These are phyloP conservation scores for Plasmopara halstedii DNA, from an alignment of 352 stramenopile genomes.

Conservation along the genomic window DNA sequence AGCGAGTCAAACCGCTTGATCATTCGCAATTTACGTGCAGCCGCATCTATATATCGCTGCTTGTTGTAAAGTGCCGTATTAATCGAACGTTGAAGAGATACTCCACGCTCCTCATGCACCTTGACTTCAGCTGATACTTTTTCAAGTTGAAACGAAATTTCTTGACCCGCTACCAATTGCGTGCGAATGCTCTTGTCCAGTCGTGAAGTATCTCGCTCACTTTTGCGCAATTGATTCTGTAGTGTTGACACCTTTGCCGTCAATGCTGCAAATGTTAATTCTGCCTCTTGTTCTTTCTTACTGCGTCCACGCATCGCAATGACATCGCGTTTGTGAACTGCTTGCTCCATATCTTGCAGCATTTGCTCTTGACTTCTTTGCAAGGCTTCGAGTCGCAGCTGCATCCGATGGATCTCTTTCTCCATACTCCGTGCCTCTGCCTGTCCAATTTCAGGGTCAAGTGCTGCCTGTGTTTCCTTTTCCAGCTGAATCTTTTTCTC, in stretches of 20 bases:
- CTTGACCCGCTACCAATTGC: constrained; percentile 49
- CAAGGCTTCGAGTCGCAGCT: constrained; percentile 85
- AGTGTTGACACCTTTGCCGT: constrained; percentile 81
- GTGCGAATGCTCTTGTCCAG: constrained; percentile 64
- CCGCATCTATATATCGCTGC: constrained; percentile 77
- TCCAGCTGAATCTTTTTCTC: constrained; percentile 97
- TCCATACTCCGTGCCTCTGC: constrained; percentile 90
- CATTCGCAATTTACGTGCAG: constrained; percentile 62
- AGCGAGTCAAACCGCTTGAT: constrained; percentile 59
- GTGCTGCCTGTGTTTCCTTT: constrained; percentile 90
- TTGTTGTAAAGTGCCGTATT: constrained; percentile 89
- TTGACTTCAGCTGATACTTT: constrained; percentile 76
- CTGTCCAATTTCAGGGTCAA: constrained; percentile 90
- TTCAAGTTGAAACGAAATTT: constrained; percentile 69
- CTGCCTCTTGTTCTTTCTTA: constrained; percentile 58
- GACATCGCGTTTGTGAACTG: constrained; percentile 89
- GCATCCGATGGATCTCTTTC: constrained; percentile 95
- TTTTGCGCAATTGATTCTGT: constrained; percentile 64
- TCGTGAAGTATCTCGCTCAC: constrained; percentile 46
- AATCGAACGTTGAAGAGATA: constrained; percentile 69
- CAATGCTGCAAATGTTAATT: constrained; percentile 78
- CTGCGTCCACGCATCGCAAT: constrained; percentile 85
- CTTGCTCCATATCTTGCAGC: constrained; percentile 91
- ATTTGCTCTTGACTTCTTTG: constrained; percentile 90
- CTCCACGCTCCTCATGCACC: constrained; percentile 54